Evolutionary conservation across 2,329 filamentous ascomycete genomes (phyloP), one percentile per base, ranked within the genome.

Genomic region (Epichloe sibirici): DNA sequence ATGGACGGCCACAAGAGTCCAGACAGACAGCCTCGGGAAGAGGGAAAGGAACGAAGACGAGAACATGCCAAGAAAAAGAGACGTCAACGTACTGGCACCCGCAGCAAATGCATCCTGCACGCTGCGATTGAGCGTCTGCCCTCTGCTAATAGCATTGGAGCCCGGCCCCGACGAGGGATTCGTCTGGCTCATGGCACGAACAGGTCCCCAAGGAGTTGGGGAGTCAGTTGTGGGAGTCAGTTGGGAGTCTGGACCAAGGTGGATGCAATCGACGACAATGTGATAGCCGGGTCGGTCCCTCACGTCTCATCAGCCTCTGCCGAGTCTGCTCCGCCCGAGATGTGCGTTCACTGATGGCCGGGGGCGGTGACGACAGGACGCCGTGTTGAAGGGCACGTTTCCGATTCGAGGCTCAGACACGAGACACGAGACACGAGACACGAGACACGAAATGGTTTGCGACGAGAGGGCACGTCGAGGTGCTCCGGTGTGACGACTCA

Each of bases 21-120:
- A 45, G 4, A 34, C 21, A 15, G 43, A n/a, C 6, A n/a, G 25
- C 21, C 23, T 4, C 7, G 6, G 5, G 13, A 34, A n/a, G 4
- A 45, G 28, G 35, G n/a, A 35, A 46, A 21, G 11, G 13, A 12
- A 46, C 3, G 31, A 31, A n/a, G 8, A 28, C 15, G 23, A 46
- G 7, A 23, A 15, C 8, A 43, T 40, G 12, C 28, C 37, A 35
- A 52, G n/a, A 51, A 40, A 31, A 23, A 45, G 31, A 25, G 31
- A 38, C 21, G 37, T 44, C 13, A 38, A 49, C 47, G 12, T 47
- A 49, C 45, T 47, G 23, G 61, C 72, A 81, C 79, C 53, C 28
- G 83, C 78, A 70, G 82, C 77, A 70, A 82, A 82, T 39, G 76
- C 74, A 56, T 78, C 73, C 65, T 82, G 78, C 52, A 79, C 76